Evolutionary conservation across 495 filamentous ascomycete species (phyloP), one percentile per base, ranked within the genome.

Genomic region (Immersiella caudata): DNA sequence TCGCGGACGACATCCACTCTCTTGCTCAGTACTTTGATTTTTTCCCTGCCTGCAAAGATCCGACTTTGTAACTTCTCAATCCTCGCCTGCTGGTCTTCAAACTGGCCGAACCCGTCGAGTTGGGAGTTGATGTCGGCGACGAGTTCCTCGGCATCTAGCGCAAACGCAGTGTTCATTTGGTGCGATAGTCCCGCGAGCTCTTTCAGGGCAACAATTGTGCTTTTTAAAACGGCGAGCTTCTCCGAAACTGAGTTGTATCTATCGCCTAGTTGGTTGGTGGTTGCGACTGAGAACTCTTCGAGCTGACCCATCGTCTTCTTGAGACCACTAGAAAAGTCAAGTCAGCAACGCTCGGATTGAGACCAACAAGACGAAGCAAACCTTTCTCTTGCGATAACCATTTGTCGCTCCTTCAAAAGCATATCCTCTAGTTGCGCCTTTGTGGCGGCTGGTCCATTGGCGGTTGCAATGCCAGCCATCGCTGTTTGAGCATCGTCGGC

Each of bases 221-320:
- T 81, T 60, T 89, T 88, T 35, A 97, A 80, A 0, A 86, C 77
- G 52, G 86, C 84, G 33, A 94, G 82, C 66, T 91, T 94, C 73
- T 94, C 90, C 18, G 95, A 82, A 6, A 97, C 83, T 4, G 90
- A 88, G 71, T 94, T 93, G 79, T 96, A 96, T 0, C 90, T 93
- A 70, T 91, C 90, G 73, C 96, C 92, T n/a, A 97, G 84, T 54
- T 86, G 86, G 67, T 86, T 85, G 21, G 89, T 95, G 3, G 88
- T 87, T 40, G 84, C 84, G 51, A 76, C 81, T 9, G 83, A 82
- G 65, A 82, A 80, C 12, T 70, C 72, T 25, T 78, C 78, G 18
- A 87, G 74, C 26, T 80, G 75, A 54, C 71, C 54, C 20, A 87
- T 70, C 0, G 82, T 79, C 62, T 78, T 77, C 64, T 74, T 76